These are phyloP conservation scores for Cordyceps sp. DNA, from an alignment of 2,329 filamentous ascomycete species.

Conservation along the genomic window DNA sequence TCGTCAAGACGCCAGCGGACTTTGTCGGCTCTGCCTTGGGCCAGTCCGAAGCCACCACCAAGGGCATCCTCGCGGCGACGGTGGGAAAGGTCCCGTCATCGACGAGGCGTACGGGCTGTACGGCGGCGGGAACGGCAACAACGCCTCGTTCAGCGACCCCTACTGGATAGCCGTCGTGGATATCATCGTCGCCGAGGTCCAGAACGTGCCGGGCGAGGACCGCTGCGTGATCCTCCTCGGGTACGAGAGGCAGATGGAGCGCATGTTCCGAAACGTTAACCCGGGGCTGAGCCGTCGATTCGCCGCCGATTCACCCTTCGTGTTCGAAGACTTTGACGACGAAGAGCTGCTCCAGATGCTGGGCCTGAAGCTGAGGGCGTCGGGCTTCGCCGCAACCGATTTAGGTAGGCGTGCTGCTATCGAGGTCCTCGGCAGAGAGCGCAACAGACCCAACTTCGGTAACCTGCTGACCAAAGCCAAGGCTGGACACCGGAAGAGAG, in stretches of 20 bases:
- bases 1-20: conserved; percentile 57
- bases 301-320: conserved; percentile 43
- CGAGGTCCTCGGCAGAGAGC: conserved; percentile 41
- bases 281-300: conserved; percentile 53
- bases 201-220: conserved; percentile 53
- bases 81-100: conserved; percentile 64
- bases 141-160: conserved; percentile 9
- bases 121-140: conserved; percentile 21
- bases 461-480: conserved; percentile 46
- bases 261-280: conserved; percentile 61
- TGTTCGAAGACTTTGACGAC: conserved; percentile 51
- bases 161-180: conserved; percentile 54
- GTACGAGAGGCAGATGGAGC: conserved; percentile 51
- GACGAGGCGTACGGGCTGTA: conserved; percentile 63
- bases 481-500: conserved; percentile 13
- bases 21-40: conserved; percentile 51
- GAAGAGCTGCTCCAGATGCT: conserved; percentile 42
- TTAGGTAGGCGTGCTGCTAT: conserved; percentile 35
- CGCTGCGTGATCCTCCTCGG: conserved; percentile 56
- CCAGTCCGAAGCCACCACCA: conserved; percentile 53
- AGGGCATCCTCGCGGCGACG: conserved; percentile 49
- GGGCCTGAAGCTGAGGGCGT: conserved; percentile 40
- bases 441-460: conserved; percentile 53
- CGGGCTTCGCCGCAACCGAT: conserved; percentile 33
- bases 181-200: conserved; percentile 58